These are phyloP conservation scores for Mortierella sp. DNA, from an alignment of 371 early-diverging fungal genomes.

Conservation along the genomic window DNA sequence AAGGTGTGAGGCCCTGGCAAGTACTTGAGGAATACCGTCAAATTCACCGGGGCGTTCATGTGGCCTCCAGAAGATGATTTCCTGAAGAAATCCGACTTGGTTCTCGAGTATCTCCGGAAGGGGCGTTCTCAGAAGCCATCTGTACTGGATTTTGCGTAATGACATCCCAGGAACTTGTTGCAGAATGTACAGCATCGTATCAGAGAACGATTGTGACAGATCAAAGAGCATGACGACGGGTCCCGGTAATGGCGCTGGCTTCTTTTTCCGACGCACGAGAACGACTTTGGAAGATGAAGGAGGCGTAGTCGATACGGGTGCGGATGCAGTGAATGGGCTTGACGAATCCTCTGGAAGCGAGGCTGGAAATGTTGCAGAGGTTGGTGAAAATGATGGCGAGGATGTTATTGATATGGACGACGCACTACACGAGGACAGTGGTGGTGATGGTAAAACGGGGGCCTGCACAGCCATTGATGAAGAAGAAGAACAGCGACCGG, in stretches of 20 bases:
- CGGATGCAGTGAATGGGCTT: not conserved
- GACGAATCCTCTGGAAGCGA: not conserved
- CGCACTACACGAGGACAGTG: conserved; percentile 5
- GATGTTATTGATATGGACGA: not conserved
- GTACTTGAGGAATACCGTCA: conserved; percentile 20
- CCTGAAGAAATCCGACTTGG: conserved; percentile 11
- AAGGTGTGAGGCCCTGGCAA: conserved; percentile 3
- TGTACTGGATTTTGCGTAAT: conserved; percentile 26
- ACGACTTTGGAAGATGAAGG: conserved; percentile 20
- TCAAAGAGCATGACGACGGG: conserved; percentile 39
- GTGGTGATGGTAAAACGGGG: conserved; percentile 1
- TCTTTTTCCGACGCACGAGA: conserved; percentile 25
- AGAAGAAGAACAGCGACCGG: not conserved
- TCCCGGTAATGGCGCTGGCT: conserved; percentile 10
- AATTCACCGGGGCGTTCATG: conserved; percentile 18
- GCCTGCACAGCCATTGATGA: not conserved
- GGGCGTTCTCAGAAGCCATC: conserved; percentile 10
- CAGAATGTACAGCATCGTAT: conserved; percentile 22
- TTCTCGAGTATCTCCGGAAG: conserved; percentile 12
- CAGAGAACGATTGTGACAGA: conserved; percentile 4
- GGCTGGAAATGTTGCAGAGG: conserved; percentile 1
- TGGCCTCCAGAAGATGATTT: conserved; percentile 17
- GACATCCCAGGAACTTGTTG: conserved; percentile 26
- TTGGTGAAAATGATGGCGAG: conserved; percentile 1
- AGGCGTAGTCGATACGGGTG: not conserved